Evolutionary conservation across 2,329 filamentous ascomycete genomes (phyloP), one percentile per base, ranked within the genome.

Genomic region (Phialemonium atrogriseum): DNA sequence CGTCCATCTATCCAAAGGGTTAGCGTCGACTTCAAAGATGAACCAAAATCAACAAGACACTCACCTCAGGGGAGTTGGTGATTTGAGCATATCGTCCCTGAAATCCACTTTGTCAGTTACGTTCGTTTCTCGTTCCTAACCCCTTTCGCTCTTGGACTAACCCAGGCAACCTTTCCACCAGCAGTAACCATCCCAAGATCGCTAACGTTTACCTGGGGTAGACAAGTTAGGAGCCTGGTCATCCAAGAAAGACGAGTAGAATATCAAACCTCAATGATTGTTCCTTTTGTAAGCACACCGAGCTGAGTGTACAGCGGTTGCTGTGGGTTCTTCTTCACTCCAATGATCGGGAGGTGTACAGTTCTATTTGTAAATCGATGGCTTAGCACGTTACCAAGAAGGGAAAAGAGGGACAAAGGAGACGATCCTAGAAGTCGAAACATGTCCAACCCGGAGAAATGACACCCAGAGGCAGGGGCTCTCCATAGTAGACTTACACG

Each of bases 111-210:
- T n/a, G n/a, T n/a, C n/a, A n/a, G n/a, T n/a, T n/a, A n/a, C n/a
- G n/a, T n/a, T n/a, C n/a, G n/a, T n/a, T n/a, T n/a, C n/a, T n/a
- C n/a, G n/a, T n/a, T n/a, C n/a, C n/a, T n/a, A n/a, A n/a, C n/a
- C n/a, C n/a, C n/a, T n/a, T n/a, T n/a, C n/a, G n/a, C n/a, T n/a
- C n/a, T n/a, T n/a, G n/a, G n/a, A n/a, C n/a, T n/a, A n/a, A n/a
- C 87, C 88, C 88, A 95, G 6, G 89, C 85, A 7, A 94, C 85
- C 64, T 95, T 95, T 41, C 91, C 91, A 40, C 78, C 80, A 2
- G 88, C 81, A 3, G 91, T 96, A 11, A 93, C 86, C 39, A 96
- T 66, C 41, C 91, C 91, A 41, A 96, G 61, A 56, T 98, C 91
- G 35, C 75, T 83, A 18, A 95, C 87, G 54, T 98, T 94, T 49